Evolutionary conservation across 441 rosid species (phyloP).

Genomic region (Populus hybrid): DNA sequence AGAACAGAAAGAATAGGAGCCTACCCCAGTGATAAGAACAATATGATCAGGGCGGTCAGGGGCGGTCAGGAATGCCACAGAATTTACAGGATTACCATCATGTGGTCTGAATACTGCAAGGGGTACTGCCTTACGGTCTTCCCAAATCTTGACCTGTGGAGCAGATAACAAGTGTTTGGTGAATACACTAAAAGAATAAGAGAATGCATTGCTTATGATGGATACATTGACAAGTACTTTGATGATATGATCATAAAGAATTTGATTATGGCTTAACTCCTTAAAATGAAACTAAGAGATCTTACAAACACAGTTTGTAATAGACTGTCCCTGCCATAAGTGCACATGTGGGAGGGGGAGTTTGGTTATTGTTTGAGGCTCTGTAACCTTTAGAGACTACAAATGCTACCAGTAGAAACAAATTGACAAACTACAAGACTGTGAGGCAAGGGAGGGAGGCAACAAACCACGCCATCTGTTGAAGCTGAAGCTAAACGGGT

Average conservation of each 20-base stretch:
- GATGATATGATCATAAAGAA: not conserved
- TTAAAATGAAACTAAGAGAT: not conserved
- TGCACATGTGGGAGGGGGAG: not conserved
- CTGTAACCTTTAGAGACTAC: not conserved
- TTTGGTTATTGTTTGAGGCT: not conserved
- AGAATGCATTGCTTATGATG: not conserved
- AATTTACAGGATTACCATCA: constrained; percentile 78
- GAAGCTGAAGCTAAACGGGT: too few relatives aligned
- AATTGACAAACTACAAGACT: constrained; percentile 5
- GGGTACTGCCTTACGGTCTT: constrained; percentile 66
- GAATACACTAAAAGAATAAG: constrained; percentile 5
- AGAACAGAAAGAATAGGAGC: constrained; percentile 14
- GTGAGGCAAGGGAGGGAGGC: constrained; percentile 17
- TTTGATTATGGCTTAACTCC: not conserved
- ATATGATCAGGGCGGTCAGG: constrained; percentile 83
- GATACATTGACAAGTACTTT: not conserved
- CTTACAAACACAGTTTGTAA: not conserved
- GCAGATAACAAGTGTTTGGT: constrained; percentile 24
- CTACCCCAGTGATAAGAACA: constrained; percentile 82
- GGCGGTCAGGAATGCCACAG: constrained; percentile 68
- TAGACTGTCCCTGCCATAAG: not conserved
- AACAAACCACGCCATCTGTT: too few relatives aligned
- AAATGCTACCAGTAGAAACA: not conserved
- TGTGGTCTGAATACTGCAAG: constrained; percentile 75
- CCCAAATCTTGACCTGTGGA: constrained; percentile 91